Base-by-base conservation (phyloP, 352 stramenopile genomes). In the Phytophthora rubi region DNA sequence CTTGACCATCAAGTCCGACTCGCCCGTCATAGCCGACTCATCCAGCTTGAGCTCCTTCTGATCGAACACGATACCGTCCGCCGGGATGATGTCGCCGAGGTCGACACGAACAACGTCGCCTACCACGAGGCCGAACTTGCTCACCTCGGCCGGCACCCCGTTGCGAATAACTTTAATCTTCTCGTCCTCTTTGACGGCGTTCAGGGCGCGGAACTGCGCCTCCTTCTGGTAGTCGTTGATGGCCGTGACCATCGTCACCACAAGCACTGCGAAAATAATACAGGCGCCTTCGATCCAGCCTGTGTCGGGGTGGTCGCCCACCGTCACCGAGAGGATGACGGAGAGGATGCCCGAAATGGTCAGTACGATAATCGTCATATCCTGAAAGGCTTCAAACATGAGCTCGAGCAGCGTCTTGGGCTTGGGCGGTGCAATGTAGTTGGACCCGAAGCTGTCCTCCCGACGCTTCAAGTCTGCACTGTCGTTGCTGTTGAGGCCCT, bases 171-270 rank as follows among this genome's bases (percentile, higher is more conserved):
- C 88, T 57, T 96, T 97, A 70, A 94, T 92, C 64, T 88, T 91
- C 57, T 94, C 87, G 48, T 91, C 80, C 35, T 94, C 87, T 49
- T 94, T 96, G 47, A 92, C 76, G 0, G 85, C 86, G 53, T 97
- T 96, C 15, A 98, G 69, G 7, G 85, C 80, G 15, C 82, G 78
- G 75, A 98, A 98, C 62, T 98, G 90, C 47, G 90, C 69, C 64
- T 98, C 91, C 60, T 98, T 98, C 59, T 93, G 89, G 71, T 97
- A 97, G 65, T 98, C 94, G 64, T 97, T 98, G 52, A 94, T 60
- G 32, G 92, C 92, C 16, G 93, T 93, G 48, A 98, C 94, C 26
- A 94, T 83, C 0, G 89, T 92, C 30, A 98, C 92, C 9, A 98
- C 79, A 6, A 98, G 73, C 37, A 98, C 89, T 0, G 94, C 86